Evolutionary conservation across 106 monocot species (phyloP), one percentile per base, ranked within the genome.

Genomic region (Allium fistulosum): DNA sequence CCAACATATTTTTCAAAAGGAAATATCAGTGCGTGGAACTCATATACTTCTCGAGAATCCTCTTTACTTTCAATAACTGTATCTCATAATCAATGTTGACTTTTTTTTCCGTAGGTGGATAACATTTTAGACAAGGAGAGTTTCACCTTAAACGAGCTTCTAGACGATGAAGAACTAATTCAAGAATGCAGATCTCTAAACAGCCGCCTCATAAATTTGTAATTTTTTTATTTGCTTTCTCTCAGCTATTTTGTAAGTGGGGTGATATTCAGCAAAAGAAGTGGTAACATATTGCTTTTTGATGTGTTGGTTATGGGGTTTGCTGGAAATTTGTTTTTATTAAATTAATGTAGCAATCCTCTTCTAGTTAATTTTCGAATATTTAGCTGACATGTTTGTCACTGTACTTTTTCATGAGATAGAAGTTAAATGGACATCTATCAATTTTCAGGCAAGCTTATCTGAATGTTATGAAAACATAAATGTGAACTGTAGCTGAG

Each of bases 181-280:
- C 93, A 94, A 80, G 93, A 94, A 69, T 94, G 86, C 93, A 90
- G 89, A 86, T 81, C 84, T 65, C 59, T 87, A 56, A 94, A 94
- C 66, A 79, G 74, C n/a, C 93, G 93, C 4, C 81, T 94, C 65
- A 89, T 94, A 46, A 94, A 89, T 82, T 94, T 89, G 93, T 90
- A 94, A 79, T 66, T 48, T 9, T 62, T 45, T 58, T 58, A 26
- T 57, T 57, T 69, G 14, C 15, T 27, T 67, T 49, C 17, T 49
- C 14, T 18, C 50, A 67, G 26, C 28, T 26, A 51, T 67, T 67
- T 8, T 67, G 67, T 53, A 67, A 67, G 26, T 53, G 15, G 4
- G 15, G 4, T 14, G 28, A 67, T 67, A 52, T 51, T 26, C 52
- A 26, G 67, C 7, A 16, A 27, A 67, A 26, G 28, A 46, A 65